Evolutionary conservation across 257 asterid genomes (phyloP).

Genomic region (Capsicum rhomboideum): DNA sequence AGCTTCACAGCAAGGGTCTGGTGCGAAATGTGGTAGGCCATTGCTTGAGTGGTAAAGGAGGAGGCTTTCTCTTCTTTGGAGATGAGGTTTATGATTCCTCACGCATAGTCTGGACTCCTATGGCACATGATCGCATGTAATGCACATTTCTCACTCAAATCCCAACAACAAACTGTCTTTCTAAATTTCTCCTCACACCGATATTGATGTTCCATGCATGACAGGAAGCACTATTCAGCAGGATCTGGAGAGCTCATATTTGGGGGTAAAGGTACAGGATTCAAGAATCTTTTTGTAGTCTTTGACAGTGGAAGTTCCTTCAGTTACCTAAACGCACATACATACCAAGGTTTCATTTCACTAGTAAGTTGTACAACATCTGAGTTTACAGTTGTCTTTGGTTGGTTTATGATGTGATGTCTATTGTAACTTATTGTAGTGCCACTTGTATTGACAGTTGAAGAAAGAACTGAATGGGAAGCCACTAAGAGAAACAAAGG

Average conservation of each 20-base stretch:
- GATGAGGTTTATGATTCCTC: constrained; percentile 73
- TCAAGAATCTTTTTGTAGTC: constrained; percentile 60
- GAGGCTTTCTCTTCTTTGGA: constrained; percentile 88
- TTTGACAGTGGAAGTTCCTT: constrained; percentile 98
- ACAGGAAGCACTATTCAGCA: constrained; percentile 80
- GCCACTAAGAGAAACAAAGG: constrained; percentile 60
- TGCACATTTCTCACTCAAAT: neutral
- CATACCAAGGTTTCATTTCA: constrained; percentile 54
- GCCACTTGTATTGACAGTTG: constrained; percentile 27
- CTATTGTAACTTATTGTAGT: neutral
- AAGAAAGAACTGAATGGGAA: constrained; percentile 55
- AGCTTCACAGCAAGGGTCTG: constrained; percentile 65
- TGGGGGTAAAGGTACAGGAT: constrained; percentile 69
- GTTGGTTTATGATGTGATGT: neutral
- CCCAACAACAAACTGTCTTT: neutral
- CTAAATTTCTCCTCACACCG: neutral
- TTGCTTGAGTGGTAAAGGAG: constrained; percentile 63
- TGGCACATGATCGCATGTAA: constrained; percentile 73
- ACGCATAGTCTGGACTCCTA: constrained; percentile 69
- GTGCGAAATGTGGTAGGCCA: constrained; percentile 73
- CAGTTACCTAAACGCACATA: constrained; percentile 66
- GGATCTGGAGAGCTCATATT: constrained; percentile 67
- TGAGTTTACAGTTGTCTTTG: neutral
- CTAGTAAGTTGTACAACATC: constrained; percentile 37
- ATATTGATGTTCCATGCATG: constrained; percentile 8